These are phyloP conservation scores for Grosmannia clavigera DNA, from an alignment of 2,329 filamentous ascomycete genomes.

Conservation along the genomic window DNA sequence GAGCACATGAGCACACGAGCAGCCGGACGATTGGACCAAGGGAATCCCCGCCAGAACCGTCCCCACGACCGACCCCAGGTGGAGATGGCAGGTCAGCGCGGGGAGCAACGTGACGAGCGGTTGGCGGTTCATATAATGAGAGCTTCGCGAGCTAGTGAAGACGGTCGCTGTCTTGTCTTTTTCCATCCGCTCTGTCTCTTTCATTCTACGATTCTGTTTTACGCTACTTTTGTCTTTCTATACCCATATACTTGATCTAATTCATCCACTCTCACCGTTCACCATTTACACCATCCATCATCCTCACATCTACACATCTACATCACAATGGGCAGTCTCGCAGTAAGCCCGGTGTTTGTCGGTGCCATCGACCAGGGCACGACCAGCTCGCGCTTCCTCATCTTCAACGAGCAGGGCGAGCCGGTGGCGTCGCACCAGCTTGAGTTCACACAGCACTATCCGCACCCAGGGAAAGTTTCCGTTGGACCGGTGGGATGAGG, in stretches of 20 bases:
- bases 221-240: not conserved
- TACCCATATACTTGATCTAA: no score
- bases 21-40: no score
- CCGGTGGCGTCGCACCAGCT: slow-evolving; percentile 75
- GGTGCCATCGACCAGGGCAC: slow-evolving; percentile 87
- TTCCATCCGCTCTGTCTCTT: not conserved
- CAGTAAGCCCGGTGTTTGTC: slow-evolving; percentile 46
- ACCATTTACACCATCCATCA: no score
- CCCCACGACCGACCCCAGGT: no score
- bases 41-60: no score
- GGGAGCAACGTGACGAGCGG: no score
- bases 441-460: slow-evolving; percentile 76
- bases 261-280: no score
- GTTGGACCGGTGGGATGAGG: no score
- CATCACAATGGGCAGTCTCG: not conserved
- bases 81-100: no score
- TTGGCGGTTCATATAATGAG: no score
- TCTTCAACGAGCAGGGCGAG: slow-evolving; percentile 70
- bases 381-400: slow-evolving; percentile 78
- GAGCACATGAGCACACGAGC: no score
- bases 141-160: no score
- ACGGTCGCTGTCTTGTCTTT: not conserved
- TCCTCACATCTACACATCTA: not conserved
- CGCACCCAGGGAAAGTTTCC: slow-evolving; percentile 62
- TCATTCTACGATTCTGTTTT: not conserved